Evolutionary conservation across 306 rosid species (phyloP).

Genomic region (Lagenaria siceraria): DNA sequence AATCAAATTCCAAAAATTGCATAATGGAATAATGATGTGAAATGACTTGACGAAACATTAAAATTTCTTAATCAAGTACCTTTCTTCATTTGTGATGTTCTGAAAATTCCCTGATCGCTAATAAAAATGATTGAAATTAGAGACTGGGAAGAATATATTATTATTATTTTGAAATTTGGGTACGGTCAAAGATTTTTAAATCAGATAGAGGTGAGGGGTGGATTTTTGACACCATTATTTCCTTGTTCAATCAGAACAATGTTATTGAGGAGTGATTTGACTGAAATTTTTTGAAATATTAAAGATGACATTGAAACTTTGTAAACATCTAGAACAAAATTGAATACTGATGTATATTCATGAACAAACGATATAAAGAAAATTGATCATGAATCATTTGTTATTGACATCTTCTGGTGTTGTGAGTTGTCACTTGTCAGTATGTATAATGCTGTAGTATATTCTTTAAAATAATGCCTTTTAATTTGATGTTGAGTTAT

Average conservation of each 20-base stretch:
- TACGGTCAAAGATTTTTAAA: background rate
- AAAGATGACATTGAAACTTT: background rate
- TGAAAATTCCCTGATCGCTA: background rate
- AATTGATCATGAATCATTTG: background rate
- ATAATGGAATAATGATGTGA: background rate
- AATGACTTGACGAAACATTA: background rate
- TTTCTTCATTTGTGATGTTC: background rate
- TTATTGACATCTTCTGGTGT: constrained; percentile 11
- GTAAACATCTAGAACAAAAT: background rate
- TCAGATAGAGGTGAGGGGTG: background rate
- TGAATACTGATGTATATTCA: background rate
- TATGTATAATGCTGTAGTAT: background rate
- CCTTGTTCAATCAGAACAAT: background rate
- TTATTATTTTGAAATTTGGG: background rate
- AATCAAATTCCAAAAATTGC: background rate
- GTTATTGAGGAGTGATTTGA: background rate
- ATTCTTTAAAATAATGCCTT: constrained; percentile 8
- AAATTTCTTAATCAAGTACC: background rate
- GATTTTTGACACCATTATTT: background rate
- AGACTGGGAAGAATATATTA: no score
- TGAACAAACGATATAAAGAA: background rate
- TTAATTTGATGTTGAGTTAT: background rate
- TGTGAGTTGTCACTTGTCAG: background rate
- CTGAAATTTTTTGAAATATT: background rate
- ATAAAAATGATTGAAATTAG: background rate